Conservation (phyloP, 2,329 filamentous ascomycete species). For the Epichloe baconii region DNA sequence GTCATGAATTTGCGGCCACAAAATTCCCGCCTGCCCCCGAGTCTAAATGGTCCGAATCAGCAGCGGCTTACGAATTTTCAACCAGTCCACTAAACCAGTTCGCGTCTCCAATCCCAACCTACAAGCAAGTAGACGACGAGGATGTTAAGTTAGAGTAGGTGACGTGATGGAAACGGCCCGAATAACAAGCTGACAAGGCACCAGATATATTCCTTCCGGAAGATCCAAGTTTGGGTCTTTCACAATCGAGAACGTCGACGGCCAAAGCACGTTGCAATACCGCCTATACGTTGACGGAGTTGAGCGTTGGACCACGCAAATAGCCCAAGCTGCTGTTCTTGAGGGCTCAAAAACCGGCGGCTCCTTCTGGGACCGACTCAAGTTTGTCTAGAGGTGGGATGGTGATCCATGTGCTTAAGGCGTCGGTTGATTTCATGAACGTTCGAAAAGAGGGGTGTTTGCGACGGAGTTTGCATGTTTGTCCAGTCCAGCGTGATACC, state of each 20-base stretch:
- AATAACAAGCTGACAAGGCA: slow-evolving; percentile 1
- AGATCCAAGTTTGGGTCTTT: slow-evolving; percentile 71
- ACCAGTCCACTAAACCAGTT: slow-evolving; percentile 90
- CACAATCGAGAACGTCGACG: slow-evolving; percentile 57
- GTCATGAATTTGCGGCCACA: slow-evolving; percentile 95
- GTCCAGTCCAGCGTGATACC: slow-evolving; percentile 3
- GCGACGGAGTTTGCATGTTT: not conserved
- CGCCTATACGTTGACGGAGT: slow-evolving; percentile 69
- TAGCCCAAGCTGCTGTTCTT: slow-evolving; percentile 30
- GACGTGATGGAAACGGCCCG: not conserved
- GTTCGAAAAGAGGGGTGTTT: not conserved
- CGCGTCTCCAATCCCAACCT: slow-evolving; percentile 74
- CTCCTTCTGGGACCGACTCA: slow-evolving; percentile 35
- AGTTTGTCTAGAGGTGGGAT: slow-evolving; percentile 5
- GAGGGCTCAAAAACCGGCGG: slow-evolving; percentile 18
- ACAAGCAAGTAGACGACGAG: slow-evolving; percentile 65
- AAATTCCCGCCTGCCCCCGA: slow-evolving; percentile 51
- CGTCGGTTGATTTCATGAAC: not conserved
- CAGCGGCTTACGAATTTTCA: slow-evolving; percentile 78
- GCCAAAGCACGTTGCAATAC: slow-evolving; percentile 63
- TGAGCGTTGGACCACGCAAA: slow-evolving; percentile 58
- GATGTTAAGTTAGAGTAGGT: slow-evolving; percentile 74
- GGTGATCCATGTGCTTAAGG: not conserved
- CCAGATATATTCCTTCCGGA: slow-evolving; percentile 65
- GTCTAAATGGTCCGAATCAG: slow-evolving; percentile 48